Evolutionary conservation across 768 basidiomycete genomes (phyloP).

Genomic region (Lactifluus pinguis): DNA sequence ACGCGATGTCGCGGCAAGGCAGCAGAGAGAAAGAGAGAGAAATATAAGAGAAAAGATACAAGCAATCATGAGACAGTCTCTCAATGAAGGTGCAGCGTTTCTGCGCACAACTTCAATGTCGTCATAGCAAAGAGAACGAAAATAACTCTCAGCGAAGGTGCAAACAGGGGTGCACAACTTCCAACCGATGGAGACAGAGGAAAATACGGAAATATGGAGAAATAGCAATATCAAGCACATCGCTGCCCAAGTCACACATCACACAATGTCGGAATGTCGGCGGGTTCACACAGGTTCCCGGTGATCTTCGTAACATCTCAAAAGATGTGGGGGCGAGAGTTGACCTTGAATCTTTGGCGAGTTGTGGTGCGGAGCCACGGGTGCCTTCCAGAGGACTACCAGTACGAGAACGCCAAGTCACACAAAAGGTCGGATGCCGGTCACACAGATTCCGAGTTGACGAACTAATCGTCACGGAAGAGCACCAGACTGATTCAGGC

Average conservation of each 20-base stretch:
- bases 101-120: slow-evolving; percentile 7
- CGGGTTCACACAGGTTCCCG: background rate
- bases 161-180: slow-evolving; percentile 15
- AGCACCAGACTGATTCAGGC: no score
- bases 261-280: background rate
- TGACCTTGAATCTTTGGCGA: no score
- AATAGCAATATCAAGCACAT: background rate
- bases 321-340: no score
- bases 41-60: no score
- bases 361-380: no score
- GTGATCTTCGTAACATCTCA: no score
- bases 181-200: background rate
- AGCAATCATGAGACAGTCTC: background rate
- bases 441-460: background rate
- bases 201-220: no score
- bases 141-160: slow-evolving; percentile 4
- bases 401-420: background rate
- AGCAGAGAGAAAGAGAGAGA: background rate
- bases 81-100: slow-evolving; percentile 10
- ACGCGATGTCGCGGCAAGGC: background rate
- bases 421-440: background rate
- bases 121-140: background rate
- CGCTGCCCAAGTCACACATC: background rate
- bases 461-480: background rate
- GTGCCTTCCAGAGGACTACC: no score